Percentiles rank a stretch among this genome's conserved stretches.
These are phyloP conservation scores for Chlorencoelia australis DNA, from an alignment of 2,329 filamentous ascomycete genomes.

Conservation along the genomic window DNA sequence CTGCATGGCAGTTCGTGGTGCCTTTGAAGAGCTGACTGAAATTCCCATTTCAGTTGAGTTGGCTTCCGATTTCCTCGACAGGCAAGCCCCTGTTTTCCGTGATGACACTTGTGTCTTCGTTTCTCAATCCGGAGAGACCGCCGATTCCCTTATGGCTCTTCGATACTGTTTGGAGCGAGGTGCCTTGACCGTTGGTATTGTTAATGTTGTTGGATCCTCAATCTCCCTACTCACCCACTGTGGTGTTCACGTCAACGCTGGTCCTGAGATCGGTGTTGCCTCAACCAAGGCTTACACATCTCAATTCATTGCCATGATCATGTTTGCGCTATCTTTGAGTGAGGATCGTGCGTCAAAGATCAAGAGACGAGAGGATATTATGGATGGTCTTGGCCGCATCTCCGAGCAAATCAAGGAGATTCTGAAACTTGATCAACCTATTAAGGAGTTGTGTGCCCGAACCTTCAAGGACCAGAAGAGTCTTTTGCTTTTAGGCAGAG, in stretches of 20 bases:
- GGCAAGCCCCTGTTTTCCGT: conserved; percentile 95
- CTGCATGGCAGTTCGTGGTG: conserved; percentile 97
- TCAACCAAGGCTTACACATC: conserved; percentile 99
- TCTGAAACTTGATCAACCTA: conserved; percentile 79
- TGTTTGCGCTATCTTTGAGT: conserved; percentile 94
- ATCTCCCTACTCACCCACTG: conserved; percentile 99
- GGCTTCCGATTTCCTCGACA: conserved; percentile 95
- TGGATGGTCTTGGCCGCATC: conserved; percentile 80
- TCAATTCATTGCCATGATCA: conserved; percentile 99
- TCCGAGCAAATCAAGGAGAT: conserved; percentile 89
- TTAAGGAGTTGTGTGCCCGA: conserved; percentile 88
- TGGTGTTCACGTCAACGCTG: conserved; percentile 98
- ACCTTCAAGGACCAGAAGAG: conserved; percentile 98
- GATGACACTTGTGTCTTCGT: conserved; percentile 99
- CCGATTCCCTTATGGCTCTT: conserved; percentile 92
- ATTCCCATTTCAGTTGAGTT: conserved; percentile 96
- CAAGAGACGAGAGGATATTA: conserved; percentile 86
- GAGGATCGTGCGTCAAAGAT: conserved; percentile 96
- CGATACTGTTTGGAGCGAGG: conserved; percentile 97
- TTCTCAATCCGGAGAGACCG: conserved; percentile 96
- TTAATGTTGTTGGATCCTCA: conserved; percentile 96
- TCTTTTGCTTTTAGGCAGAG: conserved; percentile 82
- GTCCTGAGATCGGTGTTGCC: conserved; percentile 96
- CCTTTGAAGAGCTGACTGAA: conserved; percentile 96
- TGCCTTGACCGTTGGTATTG: conserved; percentile 92